Percentiles rank a stretch among this genome's conserved stretches.
These are phyloP conservation scores for Venturiaceae sp. DNA, from an alignment of 2,329 filamentous ascomycete species.

Conservation along the genomic window DNA sequence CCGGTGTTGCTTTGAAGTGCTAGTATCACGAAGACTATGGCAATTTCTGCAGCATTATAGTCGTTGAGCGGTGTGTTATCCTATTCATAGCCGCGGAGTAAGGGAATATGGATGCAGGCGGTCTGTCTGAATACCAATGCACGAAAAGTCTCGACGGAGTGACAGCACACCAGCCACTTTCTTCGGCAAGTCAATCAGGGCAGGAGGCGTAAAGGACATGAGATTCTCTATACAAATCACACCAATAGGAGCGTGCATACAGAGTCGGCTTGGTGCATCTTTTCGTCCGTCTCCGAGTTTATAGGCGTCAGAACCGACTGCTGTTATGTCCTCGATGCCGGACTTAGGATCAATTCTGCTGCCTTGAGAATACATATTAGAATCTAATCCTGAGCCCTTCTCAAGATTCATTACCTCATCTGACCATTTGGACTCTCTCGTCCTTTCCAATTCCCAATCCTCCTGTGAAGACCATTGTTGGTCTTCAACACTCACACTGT, in stretches of 20 bases:
- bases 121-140: neutral
- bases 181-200: too few species aligned
- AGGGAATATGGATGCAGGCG: too few species aligned
- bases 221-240: too few species aligned
- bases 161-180: neutral
- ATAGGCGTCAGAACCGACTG: neutral
- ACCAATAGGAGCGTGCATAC: too few species aligned
- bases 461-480: neutral
- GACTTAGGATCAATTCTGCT: neutral
- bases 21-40: neutral
- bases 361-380: neutral
- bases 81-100: neutral
- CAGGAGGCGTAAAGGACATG: too few species aligned
- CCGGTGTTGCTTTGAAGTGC: neutral
- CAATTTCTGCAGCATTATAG: neutral
- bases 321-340: neutral
- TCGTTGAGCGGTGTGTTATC: neutral
- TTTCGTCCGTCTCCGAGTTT: neutral
- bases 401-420: neutral
- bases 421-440: neutral
- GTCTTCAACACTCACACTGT: neutral
- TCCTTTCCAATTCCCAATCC: neutral
- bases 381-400: neutral
- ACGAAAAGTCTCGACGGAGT: neutral
- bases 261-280: neutral